Evolutionary conservation across 768 basidiomycete species (phyloP).

Genomic region (Baorangia bicolor): DNA sequence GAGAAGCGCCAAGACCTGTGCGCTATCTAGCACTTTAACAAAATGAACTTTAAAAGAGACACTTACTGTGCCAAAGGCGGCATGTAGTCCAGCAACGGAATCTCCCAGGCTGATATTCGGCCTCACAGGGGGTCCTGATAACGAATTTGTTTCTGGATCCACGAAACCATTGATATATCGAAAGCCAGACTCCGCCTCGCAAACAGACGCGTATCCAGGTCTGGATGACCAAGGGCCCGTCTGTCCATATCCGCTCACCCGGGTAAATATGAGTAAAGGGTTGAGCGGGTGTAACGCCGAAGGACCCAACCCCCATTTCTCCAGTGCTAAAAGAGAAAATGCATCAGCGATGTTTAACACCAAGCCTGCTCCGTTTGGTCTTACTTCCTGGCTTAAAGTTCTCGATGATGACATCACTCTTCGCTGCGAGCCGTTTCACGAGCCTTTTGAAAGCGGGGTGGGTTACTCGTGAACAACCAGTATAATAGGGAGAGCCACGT

Average conservation of each 20-base stretch:
- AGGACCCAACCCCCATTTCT: constrained; percentile 66
- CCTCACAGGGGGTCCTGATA: constrained; percentile 60
- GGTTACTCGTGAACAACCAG: neutral
- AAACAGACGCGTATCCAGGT: constrained; percentile 74
- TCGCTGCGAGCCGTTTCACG: constrained; percentile 55
- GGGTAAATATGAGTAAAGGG: constrained; percentile 85
- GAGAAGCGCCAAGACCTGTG: constrained; percentile 58
- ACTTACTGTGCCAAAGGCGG: too few species aligned
- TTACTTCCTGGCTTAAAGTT: constrained; percentile 73
- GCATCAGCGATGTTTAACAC: too few species aligned
- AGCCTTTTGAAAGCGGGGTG: constrained; percentile 38
- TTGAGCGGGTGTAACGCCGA: constrained; percentile 62
- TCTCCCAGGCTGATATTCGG: too few species aligned
- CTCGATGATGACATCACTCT: constrained; percentile 64
- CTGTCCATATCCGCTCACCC: constrained; percentile 73
- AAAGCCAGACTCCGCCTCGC: constrained; percentile 72
- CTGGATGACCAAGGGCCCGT: constrained; percentile 74
- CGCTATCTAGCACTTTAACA: neutral
- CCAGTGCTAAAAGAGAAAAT: constrained; percentile 48
- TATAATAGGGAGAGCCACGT: constrained; percentile 16
- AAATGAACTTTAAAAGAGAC: too few species aligned
- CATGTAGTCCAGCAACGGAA: too few species aligned
- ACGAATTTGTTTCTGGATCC: constrained; percentile 47
- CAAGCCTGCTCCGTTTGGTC: constrained; percentile 10
- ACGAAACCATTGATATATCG: constrained; percentile 67